Percentiles rank a stretch among this genome's conserved stretches.
Conservation (phyloP, 1,284 basidiomycete species). For the Moesziomyces sp. region DNA sequence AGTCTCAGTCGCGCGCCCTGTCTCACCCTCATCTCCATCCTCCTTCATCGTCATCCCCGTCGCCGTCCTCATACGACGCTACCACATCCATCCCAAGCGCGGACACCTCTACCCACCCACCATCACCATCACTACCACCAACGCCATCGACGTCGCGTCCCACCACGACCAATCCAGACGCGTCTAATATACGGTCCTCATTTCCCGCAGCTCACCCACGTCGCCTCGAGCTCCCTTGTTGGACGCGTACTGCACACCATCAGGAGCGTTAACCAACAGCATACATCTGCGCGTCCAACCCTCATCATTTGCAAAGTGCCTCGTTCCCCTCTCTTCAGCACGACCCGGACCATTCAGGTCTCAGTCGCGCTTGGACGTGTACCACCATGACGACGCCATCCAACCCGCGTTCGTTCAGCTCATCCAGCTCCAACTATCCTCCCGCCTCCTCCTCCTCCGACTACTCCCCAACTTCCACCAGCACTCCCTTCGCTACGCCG, state of each 20-base stretch:
- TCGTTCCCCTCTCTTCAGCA: conserved; percentile 6
- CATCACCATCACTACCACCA: too few species aligned
- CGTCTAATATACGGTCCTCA: background rate
- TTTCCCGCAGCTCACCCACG: background rate
- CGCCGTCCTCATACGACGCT: too few species aligned
- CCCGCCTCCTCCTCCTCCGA: conserved; percentile 42
- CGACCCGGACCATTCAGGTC: conserved; percentile 7
- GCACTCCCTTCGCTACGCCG: conserved; percentile 47
- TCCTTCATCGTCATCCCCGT: too few species aligned
- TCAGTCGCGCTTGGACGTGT: conserved; percentile 21
- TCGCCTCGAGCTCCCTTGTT: conserved; percentile 7
- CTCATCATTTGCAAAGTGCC: background rate
- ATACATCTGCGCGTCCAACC: conserved; percentile 13
- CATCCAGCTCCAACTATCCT: conserved; percentile 21
- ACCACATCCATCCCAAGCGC: too few species aligned
- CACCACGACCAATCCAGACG: background rate
- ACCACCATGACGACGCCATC: conserved; percentile 48
- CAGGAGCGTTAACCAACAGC: conserved; percentile 4
- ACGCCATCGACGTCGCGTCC: background rate
- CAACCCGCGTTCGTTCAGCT: conserved; percentile 35
- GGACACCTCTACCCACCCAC: too few species aligned
- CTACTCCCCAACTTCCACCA: conserved; percentile 49
- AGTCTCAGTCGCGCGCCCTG: too few species aligned
- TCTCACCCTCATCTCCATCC: too few species aligned
- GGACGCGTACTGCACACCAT: conserved; percentile 1